Evolutionary conservation across 176 grass and related monocot genomes (phyloP), one percentile per base, ranked within the genome.

Genomic region (Miscanthus lutarioriparius): DNA sequence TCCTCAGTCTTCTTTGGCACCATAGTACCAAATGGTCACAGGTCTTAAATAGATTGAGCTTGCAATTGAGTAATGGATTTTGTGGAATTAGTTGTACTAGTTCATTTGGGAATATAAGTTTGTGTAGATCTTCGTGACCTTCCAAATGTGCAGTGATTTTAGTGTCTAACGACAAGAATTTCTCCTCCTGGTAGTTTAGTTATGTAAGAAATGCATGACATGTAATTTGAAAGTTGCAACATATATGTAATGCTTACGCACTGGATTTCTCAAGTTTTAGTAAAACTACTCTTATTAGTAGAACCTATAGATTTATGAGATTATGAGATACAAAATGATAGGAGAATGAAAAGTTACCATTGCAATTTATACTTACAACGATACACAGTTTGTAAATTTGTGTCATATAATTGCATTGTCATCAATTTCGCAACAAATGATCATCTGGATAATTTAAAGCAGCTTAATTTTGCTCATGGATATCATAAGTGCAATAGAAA

Each of bases 161-260:
- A 47, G 22, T 67, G 45, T 66, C 35, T 28, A 73, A 38, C 14
- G 72, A 51, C 8, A 67, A 58, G 1, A 30, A 44, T 49, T 72
- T 37, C 13, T 74, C 16, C 43, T 66, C 43, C 80, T 67, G 44
- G 27, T 7, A 54, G 19, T 79, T 6, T 77, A 47, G 41, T 78
- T 26, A 74, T 22, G 25, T 49, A 22, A 38, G 49, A 40, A 72
- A 41, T 70, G 10, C 16, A 26, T 65, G n/a, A 27, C 51, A 27
- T 32, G 65, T 17, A 23, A n/a, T 71, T 53, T 32, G 32, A 32
- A 32, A 32, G 32, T 32, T 84, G 75, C 51, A 23, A 64, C 63
- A 38, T 47, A 75, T 47, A 35, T 72, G 58, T 74, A 80, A 35
- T 68, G 7, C 53, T 80, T 89, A 7, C 37, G 56, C 19, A 39